phyloP scores from a whole-genome alignment of 441 rosid species.

The Eruca vesicaria region DNA sequence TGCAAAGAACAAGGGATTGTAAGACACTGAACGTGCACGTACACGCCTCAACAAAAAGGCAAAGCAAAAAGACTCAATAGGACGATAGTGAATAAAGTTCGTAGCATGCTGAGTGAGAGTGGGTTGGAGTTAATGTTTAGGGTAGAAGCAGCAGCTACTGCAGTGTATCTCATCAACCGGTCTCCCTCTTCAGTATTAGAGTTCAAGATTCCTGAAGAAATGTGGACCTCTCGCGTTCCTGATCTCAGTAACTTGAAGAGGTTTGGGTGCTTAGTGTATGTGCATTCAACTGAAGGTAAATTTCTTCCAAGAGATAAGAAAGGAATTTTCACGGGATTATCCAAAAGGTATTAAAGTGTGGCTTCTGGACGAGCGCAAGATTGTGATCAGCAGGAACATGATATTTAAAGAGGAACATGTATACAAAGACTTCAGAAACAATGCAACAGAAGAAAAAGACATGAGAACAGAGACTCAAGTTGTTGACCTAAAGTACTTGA shows the following conservation, averaged over 20 bases:
- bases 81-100: background rate
- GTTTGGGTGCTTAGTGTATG: background rate
- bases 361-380: background rate
- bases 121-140: background rate
- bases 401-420: background rate
- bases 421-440: background rate
- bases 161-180: background rate
- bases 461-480: too few species aligned
- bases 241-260: background rate
- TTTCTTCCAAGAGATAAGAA: background rate
- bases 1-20: background rate
- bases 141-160: background rate
- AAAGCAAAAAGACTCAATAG: too few species aligned
- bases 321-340: background rate
- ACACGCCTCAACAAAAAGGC: too few species aligned
- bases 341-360: background rate
- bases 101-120: background rate
- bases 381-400: background rate
- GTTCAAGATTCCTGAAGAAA: background rate
- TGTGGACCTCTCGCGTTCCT: background rate
- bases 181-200: background rate
- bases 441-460: too few species aligned
- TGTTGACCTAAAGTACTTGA: too few species aligned
- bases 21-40: background rate
- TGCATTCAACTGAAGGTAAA: background rate